Evolutionary conservation across 2,329 filamentous ascomycete species (phyloP).

Genomic region (Cladosporium oxysporum): DNA sequence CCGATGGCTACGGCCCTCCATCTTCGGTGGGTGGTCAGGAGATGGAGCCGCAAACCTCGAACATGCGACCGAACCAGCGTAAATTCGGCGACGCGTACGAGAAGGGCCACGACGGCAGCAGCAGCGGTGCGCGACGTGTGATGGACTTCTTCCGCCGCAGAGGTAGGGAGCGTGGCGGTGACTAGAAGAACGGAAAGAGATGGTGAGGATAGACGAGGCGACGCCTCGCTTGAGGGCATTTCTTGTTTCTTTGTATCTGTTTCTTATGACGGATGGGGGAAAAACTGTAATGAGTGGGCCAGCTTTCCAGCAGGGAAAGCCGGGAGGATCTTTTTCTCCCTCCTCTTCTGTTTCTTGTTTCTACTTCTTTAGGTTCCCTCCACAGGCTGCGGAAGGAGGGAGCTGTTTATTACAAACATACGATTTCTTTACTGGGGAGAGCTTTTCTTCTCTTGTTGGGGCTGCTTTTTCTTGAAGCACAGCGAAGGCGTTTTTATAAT

Average conservation of each 20-base stretch:
- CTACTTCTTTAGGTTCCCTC: neutral
- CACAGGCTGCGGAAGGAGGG: neutral
- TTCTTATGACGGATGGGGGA: neutral
- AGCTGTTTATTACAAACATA: neutral
- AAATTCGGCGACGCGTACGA: constrained; percentile 89
- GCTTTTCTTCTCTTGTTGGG: neutral
- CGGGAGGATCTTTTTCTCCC: neutral
- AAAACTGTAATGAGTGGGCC: neutral
- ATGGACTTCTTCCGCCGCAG: constrained; percentile 98
- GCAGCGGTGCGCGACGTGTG: constrained; percentile 82
- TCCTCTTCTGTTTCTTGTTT: constrained; percentile 3
- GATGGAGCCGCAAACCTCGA: constrained; percentile 41
- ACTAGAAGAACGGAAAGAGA: neutral
- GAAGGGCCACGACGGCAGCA: constrained; percentile 75
- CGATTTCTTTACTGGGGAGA: neutral
- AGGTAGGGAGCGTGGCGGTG: constrained; percentile 59
- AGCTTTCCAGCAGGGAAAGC: neutral
- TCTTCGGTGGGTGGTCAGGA: constrained; percentile 35
- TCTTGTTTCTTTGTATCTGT: neutral
- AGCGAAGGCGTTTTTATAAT: constrained; percentile 5
- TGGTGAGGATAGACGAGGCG: neutral
- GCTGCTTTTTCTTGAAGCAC: neutral
- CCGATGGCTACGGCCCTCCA: constrained; percentile 28
- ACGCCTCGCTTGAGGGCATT: neutral
- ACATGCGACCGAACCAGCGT: constrained; percentile 73